Conservation (phyloP, 805 yeast genomes). For the Saturnispora ahearnii region DNA sequence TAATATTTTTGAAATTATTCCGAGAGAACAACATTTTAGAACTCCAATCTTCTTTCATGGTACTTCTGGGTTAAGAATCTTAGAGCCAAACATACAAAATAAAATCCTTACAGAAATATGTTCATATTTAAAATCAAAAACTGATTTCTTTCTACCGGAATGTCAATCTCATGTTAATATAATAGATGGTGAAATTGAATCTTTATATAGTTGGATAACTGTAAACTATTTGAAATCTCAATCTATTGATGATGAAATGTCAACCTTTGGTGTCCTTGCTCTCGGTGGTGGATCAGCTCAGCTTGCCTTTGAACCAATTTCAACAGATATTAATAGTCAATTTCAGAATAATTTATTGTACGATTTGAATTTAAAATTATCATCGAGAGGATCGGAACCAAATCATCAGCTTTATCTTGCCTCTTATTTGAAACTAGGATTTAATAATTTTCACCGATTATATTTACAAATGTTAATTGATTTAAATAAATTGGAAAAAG, state of each 20-base stretch:
- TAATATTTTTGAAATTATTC: conserved; percentile 43
- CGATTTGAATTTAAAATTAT: conserved; percentile 33
- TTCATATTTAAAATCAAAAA: conserved; percentile 35
- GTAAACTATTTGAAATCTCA: conserved; percentile 42
- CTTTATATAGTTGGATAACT: conserved; percentile 59
- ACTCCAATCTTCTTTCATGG: conserved; percentile 66
- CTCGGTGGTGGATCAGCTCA: conserved; percentile 64
- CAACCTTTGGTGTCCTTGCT: conserved; percentile 48
- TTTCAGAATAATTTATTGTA: conserved; percentile 39
- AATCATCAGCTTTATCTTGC: conserved; percentile 40
- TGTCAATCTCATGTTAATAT: conserved; percentile 51
- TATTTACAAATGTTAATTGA: conserved; percentile 32
- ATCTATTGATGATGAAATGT: conserved; percentile 29
- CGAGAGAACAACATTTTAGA: conserved; percentile 47
- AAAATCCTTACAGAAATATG: conserved; percentile 42
- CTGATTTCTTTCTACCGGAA: conserved; percentile 50
- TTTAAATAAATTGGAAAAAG: conserved; percentile 6
- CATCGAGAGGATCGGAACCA: conserved; percentile 4
- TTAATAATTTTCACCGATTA: conserved; percentile 43
- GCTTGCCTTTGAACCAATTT: conserved; percentile 54
- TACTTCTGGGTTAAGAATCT: conserved; percentile 58
- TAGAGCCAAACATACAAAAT: conserved; percentile 40
- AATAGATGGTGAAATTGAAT: conserved; percentile 59
- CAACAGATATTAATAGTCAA: conserved; percentile 20
- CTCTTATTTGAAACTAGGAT: conserved; percentile 53